A percentile compares a stretch with the other conserved stretches of the same genome.
Conservation (phyloP, 78 protist genomes). For the Chrysochromulina parva region DNA sequence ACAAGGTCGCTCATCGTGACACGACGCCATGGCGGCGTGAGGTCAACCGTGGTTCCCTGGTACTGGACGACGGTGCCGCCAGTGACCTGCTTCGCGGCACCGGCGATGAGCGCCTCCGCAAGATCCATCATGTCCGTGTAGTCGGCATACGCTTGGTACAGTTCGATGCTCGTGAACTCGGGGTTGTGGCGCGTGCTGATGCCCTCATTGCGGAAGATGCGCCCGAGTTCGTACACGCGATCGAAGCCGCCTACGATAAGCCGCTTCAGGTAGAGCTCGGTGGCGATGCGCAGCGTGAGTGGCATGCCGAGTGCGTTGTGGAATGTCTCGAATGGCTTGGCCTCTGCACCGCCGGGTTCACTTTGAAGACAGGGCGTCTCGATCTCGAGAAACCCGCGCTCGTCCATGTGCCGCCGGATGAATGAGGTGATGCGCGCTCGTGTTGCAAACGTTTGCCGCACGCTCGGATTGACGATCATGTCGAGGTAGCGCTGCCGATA, state of each 20-base stretch:
- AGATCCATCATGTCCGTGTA: slow-evolving; percentile 64
- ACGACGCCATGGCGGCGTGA: slow-evolving; percentile 57
- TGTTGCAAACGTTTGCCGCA: slow-evolving; percentile 42
- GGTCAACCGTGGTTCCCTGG: slow-evolving; percentile 3
- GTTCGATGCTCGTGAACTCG: slow-evolving; percentile 72
- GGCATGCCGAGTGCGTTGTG: slow-evolving; percentile 53
- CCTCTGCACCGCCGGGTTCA: slow-evolving; percentile 51
- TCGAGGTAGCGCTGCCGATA: slow-evolving; percentile 65
- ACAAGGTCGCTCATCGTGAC: slow-evolving; percentile 51
- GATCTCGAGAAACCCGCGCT: slow-evolving; percentile 56
- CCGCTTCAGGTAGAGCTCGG: slow-evolving; percentile 65
- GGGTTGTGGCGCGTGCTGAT: slow-evolving; percentile 71
- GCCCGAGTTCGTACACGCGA: slow-evolving; percentile 67
- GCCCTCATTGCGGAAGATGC: slow-evolving; percentile 56
- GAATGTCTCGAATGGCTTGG: slow-evolving; percentile 62
- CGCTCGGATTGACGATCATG: slow-evolving; percentile 57
- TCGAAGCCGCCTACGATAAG: slow-evolving; percentile 71
- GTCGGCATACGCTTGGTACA: slow-evolving; percentile 69
- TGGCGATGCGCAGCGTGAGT: slow-evolving; percentile 52
- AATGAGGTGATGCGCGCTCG: slow-evolving; percentile 27
- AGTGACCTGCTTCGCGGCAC: background rate
- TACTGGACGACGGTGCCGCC: slow-evolving; percentile 16
- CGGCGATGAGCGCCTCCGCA: slow-evolving; percentile 56
- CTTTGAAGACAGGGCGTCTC: slow-evolving; percentile 15
- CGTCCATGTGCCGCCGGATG: slow-evolving; percentile 32